Conservation (phyloP, 139 green algal species). For the Micromonas pusilla region DNA sequence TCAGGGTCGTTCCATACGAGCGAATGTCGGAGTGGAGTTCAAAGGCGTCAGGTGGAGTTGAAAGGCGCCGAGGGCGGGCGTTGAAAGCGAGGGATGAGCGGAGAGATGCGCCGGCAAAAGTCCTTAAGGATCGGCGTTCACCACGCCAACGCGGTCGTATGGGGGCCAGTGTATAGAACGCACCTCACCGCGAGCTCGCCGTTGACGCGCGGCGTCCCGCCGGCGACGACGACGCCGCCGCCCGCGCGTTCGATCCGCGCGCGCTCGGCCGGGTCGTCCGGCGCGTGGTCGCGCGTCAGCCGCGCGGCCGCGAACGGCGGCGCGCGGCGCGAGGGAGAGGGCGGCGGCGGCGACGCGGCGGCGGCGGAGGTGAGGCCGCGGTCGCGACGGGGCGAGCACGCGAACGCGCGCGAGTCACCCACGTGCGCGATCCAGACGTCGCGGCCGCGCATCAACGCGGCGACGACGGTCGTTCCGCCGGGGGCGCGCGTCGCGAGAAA, state of each 20-base stretch:
- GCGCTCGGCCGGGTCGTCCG: not conserved
- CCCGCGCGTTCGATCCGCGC: not conserved
- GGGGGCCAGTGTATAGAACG: not conserved
- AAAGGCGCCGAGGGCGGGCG: too few species aligned
- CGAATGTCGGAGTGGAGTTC: too few species aligned
- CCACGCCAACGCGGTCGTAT: not conserved
- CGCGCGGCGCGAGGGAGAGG: too few species aligned
- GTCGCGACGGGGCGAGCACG: not conserved
- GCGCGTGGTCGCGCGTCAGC: not conserved
- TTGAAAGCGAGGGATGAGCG: too few species aligned
- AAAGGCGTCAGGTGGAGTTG: too few species aligned
- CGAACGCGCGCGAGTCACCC: constrained; percentile 2
- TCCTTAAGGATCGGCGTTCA: too few species aligned
- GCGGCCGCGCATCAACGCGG: not conserved
- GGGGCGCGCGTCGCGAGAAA: not conserved
- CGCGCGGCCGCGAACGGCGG: too few species aligned
- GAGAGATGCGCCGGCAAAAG: too few species aligned
- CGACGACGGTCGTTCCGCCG: not conserved
- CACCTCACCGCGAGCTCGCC: not conserved
- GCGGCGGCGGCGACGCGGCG: too few species aligned
- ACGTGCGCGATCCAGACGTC: not conserved
- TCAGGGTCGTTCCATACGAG: not conserved
- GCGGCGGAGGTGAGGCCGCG: too few species aligned
- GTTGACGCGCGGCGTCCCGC: not conserved
- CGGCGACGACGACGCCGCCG: not conserved